phyloP scores from a whole-genome alignment of 495 filamentous ascomycete genomes.

The Hypoxylon subgilvum region DNA sequence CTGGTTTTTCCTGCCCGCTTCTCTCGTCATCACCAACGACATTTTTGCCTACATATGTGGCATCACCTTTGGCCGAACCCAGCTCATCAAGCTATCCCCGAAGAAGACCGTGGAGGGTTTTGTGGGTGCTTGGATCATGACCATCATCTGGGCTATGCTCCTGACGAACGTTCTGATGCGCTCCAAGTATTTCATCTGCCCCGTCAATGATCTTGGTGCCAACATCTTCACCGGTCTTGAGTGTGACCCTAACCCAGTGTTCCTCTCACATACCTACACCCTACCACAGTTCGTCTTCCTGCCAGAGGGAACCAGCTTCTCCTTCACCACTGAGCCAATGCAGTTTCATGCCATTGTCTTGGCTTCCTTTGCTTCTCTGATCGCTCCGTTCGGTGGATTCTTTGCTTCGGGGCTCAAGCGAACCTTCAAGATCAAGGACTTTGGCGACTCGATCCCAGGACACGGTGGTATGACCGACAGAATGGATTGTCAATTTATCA shows the following conservation, averaged over 20 bases:
- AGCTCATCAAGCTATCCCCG: conserved; percentile 95
- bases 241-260: conserved; percentile 92
- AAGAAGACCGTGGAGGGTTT: conserved; percentile 99
- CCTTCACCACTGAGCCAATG: conserved; percentile 79
- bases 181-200: conserved; percentile 98
- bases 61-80: conserved; percentile 94
- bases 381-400: conserved; percentile 98
- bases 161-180: conserved; percentile 88
- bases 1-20: conserved; percentile 98
- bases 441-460: conserved; percentile 95
- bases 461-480: conserved; percentile 98
- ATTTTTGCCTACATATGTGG: conserved; percentile 98
- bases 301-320: conserved; percentile 56
- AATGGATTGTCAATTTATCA: conserved; percentile 99
- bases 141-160: conserved; percentile 79
- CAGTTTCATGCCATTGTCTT: conserved; percentile 93
- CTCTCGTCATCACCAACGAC: conserved; percentile 96
- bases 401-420: conserved; percentile 98
- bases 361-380: conserved; percentile 92
- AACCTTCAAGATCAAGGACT: conserved; percentile 99
- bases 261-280: conserved; percentile 77
- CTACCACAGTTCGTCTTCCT: conserved; percentile 74
- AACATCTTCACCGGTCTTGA: conserved; percentile 90
- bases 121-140: conserved; percentile 95
- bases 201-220: conserved; percentile 92